Percentiles rank a stretch among this genome's conserved stretches.
Evolutionary conservation across 2,329 filamentous ascomycete genomes (phyloP).

Genomic region (Fusarium abutilonis): DNA sequence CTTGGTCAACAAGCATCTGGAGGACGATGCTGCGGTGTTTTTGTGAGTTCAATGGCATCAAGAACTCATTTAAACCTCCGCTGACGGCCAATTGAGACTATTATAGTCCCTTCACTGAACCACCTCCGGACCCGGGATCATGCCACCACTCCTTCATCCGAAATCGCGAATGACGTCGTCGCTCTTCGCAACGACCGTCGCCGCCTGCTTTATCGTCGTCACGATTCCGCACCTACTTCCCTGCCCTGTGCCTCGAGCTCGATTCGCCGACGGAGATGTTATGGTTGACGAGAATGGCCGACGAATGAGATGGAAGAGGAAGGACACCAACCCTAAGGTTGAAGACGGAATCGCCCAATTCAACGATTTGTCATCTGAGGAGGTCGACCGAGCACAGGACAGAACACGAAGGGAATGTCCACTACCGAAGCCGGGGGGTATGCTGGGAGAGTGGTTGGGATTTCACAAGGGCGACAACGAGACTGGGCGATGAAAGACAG

Average conservation of each 20-base stretch:
- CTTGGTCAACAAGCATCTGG: conserved; percentile 33
- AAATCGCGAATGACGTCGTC: conserved; percentile 92
- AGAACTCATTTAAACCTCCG: conserved; percentile 4
- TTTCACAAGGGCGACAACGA: conserved; percentile 60
- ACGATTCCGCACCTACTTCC: conserved; percentile 89
- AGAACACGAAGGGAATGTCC: conserved; percentile 79
- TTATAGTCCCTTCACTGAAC: conserved; percentile 37
- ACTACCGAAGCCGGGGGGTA: conserved; percentile 86
- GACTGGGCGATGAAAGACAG: conserved; percentile 42
- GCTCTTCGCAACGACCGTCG: conserved; percentile 91
- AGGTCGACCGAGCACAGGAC: conserved; percentile 50
- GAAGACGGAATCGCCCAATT: conserved; percentile 62
- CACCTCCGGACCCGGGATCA: conserved; percentile 52
- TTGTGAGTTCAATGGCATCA: conserved; percentile 43
- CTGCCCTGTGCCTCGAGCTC: conserved; percentile 82
- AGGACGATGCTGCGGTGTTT: conserved; percentile 42
- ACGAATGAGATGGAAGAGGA: conserved; percentile 57
- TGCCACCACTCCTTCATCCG: conserved; percentile 92
- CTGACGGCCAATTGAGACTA: conserved; percentile 45
- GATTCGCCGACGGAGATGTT: conserved; percentile 75
- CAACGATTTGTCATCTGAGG: conserved; percentile 52
- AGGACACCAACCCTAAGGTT: conserved; percentile 50
- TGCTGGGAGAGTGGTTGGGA: conserved; percentile 79
- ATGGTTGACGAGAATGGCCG: conserved; percentile 58
- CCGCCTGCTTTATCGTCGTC: conserved; percentile 91